Evolutionary conservation across 306 rosid genomes (phyloP).

Genomic region (Prosopis cineraria): DNA sequence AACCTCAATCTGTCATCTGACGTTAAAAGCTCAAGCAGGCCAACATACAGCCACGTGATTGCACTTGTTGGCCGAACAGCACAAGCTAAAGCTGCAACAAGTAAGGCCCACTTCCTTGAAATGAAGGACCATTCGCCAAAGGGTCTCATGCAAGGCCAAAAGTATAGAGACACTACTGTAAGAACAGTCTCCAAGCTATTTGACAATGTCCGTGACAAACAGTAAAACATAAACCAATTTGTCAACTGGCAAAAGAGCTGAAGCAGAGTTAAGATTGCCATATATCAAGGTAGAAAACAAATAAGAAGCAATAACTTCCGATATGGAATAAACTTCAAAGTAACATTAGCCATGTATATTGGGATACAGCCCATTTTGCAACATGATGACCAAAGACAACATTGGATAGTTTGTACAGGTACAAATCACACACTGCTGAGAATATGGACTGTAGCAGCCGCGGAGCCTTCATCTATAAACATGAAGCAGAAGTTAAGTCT

Average conservation of each 20-base stretch:
- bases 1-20: slow-evolving; percentile 55
- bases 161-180: slow-evolving; percentile 75
- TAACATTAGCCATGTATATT: not conserved
- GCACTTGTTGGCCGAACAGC: slow-evolving; percentile 91
- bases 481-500: slow-evolving; percentile 15
- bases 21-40: slow-evolving; percentile 66
- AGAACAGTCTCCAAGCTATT: slow-evolving; percentile 91
- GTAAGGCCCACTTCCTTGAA: slow-evolving; percentile 82
- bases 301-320: slow-evolving; percentile 27
- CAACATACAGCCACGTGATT: slow-evolving; percentile 80
- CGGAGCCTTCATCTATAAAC: slow-evolving; percentile 75
- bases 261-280: slow-evolving; percentile 52
- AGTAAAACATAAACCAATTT: slow-evolving; percentile 90
- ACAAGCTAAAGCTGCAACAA: slow-evolving; percentile 77
- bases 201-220: slow-evolving; percentile 78
- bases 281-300: slow-evolving; percentile 10
- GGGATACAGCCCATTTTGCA: slow-evolving; percentile 97
- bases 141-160: slow-evolving; percentile 86
- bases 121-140: slow-evolving; percentile 34
- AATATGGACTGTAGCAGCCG: slow-evolving; percentile 74
- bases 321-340: slow-evolving; percentile 18
- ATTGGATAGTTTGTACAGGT: slow-evolving; percentile 68
- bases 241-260: slow-evolving; percentile 86
- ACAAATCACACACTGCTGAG: slow-evolving; percentile 84
- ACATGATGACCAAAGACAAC: slow-evolving; percentile 60